These are phyloP conservation scores for Backusella liffmaniae DNA, from an alignment of 192 early-diverging fungal genomes.

Conservation along the genomic window DNA sequence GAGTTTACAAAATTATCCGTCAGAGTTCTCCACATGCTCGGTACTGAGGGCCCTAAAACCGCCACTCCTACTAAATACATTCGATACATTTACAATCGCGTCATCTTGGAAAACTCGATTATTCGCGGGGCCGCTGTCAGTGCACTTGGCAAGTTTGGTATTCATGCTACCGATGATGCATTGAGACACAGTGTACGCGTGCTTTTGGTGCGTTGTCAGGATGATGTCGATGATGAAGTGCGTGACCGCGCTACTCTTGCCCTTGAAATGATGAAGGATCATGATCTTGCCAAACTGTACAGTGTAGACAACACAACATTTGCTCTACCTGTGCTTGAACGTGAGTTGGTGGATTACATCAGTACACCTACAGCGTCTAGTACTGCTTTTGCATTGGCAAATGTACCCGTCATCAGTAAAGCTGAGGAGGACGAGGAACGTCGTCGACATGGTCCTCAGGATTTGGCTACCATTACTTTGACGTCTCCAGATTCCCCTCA, in stretches of 20 bases:
- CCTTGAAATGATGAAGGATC: constrained; percentile 74
- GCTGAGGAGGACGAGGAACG: constrained; percentile 84
- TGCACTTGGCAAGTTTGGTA: constrained; percentile 92
- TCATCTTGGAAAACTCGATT: constrained; percentile 95
- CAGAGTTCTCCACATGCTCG: constrained; percentile 91
- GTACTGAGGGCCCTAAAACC: constrained; percentile 91
- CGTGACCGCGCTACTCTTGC: constrained; percentile 93
- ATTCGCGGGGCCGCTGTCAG: constrained; percentile 96
- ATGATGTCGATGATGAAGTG: constrained; percentile 98
- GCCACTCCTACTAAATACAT: constrained; percentile 93
- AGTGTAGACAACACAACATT: constrained; percentile 70
- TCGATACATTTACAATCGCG: constrained; percentile 99
- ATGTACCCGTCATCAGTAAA: constrained; percentile 80
- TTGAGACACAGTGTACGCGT: constrained; percentile 78
- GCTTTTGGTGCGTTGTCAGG: constrained; percentile 84
- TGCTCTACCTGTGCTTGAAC: constrained; percentile 82
- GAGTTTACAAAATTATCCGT: constrained; percentile 99
- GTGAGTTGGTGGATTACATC: constrained; percentile 85
- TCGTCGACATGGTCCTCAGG: constrained; percentile 45
- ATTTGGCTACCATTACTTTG: constrained; percentile 32
- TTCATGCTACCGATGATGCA: constrained; percentile 66
- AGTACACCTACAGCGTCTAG: constrained; percentile 59
- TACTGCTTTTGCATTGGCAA: constrained; percentile 73
- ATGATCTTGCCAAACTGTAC: constrained; percentile 47
- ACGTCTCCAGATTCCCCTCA: constrained; percentile 25